Conservation (phyloP, 345 rosid species). For the Citrus trifoliata region DNA sequence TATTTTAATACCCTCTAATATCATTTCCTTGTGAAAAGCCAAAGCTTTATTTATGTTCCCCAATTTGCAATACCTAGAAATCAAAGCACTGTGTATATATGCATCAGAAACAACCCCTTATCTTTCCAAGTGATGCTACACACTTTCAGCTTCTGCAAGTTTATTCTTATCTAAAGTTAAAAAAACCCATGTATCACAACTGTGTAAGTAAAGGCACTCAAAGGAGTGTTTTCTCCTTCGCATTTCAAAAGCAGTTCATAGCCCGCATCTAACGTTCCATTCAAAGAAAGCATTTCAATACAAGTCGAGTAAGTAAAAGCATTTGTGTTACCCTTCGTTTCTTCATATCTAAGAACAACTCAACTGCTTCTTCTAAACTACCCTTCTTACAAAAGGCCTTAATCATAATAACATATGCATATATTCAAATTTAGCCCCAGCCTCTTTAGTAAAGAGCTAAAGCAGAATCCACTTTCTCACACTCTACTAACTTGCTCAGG, state of each 20-base stretch:
- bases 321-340: constrained; percentile 34
- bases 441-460: constrained; percentile 41
- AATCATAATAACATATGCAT: constrained; percentile 53
- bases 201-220: constrained; percentile 35
- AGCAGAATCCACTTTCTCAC: constrained; percentile 38
- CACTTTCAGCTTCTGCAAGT: constrained; percentile 46
- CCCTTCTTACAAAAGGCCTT: constrained; percentile 65
- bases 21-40: constrained; percentile 41
- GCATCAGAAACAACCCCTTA: constrained; percentile 45
- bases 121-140: constrained; percentile 46
- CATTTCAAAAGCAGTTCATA: constrained; percentile 28
- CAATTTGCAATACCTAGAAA: constrained; percentile 43
- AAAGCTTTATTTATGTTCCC: constrained; percentile 45
- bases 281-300: constrained; percentile 64
- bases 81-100: constrained; percentile 36
- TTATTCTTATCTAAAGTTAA: constrained; percentile 46
- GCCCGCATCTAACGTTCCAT: constrained; percentile 41
- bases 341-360: constrained; percentile 44
- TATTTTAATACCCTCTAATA: constrained; percentile 43
- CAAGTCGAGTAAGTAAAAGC: constrained; percentile 49
- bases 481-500: constrained; percentile 46
- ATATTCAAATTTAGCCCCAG: constrained; percentile 45
- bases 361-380: constrained; percentile 37
- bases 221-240: constrained; percentile 25
- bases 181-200: constrained; percentile 49